Evolutionary conservation across 2,329 filamentous ascomycete genomes (phyloP).

Genomic region (Venturia nashicola): DNA sequence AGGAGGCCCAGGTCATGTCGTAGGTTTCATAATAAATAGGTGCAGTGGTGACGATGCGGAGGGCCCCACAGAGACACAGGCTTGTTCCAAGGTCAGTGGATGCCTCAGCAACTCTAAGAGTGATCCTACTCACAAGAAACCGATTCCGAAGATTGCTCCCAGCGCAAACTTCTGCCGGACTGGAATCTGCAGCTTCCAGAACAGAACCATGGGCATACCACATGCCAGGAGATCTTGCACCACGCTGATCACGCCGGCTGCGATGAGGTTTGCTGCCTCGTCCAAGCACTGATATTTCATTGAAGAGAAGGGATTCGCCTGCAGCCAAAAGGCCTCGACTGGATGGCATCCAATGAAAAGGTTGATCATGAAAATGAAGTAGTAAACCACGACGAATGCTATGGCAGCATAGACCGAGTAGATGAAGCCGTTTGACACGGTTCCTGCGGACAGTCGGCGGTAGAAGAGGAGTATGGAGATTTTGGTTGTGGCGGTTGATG

Average conservation of each 20-base stretch:
- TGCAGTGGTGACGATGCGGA: slow-evolving; percentile 26
- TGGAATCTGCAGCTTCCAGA: slow-evolving; percentile 13
- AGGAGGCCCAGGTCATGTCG: slow-evolving; percentile 8
- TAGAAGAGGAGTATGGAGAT: slow-evolving; percentile 15
- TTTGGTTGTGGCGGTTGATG: slow-evolving; percentile 13
- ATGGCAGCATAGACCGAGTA: slow-evolving; percentile 6
- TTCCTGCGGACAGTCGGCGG: slow-evolving; percentile 11
- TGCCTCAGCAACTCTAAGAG: slow-evolving; percentile 13
- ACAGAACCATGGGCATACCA: slow-evolving; percentile 13
- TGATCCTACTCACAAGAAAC: slow-evolving; percentile 30
- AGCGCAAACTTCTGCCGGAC: slow-evolving; percentile 13
- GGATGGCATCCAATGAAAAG: slow-evolving; percentile 13
- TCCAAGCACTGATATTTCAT: slow-evolving; percentile 12
- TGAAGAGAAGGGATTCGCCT: slow-evolving; percentile 11
- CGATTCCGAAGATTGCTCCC: slow-evolving; percentile 30
- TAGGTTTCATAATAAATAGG: slow-evolving; percentile 11
- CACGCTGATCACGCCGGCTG: slow-evolving; percentile 12
- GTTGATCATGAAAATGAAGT: slow-evolving; percentile 12
- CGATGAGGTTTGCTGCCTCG: slow-evolving; percentile 12
- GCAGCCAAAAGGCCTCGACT: slow-evolving; percentile 14
- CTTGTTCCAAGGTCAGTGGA: slow-evolving; percentile 12
- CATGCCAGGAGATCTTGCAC: slow-evolving; percentile 14
- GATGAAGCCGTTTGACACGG: slow-evolving; percentile 2
- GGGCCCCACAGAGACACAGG: slow-evolving; percentile 22
- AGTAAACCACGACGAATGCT: slow-evolving; percentile 11